Evolutionary conservation across 2,329 filamentous ascomycete genomes (phyloP).

Genomic region (Monilinia laxa): DNA sequence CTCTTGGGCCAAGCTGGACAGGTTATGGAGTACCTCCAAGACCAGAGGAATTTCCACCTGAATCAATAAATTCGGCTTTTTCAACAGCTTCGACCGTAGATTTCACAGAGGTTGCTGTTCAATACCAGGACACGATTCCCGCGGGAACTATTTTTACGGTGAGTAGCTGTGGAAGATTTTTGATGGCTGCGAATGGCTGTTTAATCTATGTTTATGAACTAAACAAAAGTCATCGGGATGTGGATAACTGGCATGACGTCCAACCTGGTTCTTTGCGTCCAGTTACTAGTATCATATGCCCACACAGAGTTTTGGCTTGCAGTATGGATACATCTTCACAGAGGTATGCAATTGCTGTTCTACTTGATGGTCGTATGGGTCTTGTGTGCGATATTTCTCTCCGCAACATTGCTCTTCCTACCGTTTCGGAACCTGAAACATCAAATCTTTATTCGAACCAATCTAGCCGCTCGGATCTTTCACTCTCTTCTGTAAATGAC

Average conservation of each 20-base stretch:
- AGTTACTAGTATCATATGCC: slow-evolving; percentile 56
- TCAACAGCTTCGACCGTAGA: slow-evolving; percentile 41
- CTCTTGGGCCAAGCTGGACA: slow-evolving; percentile 39
- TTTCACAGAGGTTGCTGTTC: slow-evolving; percentile 42
- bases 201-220: slow-evolving; percentile 56
- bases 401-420: slow-evolving; percentile 9
- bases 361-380: slow-evolving; percentile 60
- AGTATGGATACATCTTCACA: slow-evolving; percentile 62
- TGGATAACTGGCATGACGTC: slow-evolving; percentile 1
- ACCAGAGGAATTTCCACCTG: not conserved
- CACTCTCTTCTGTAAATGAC: not conserved
- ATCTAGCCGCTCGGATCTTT: not conserved
- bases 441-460: not conserved
- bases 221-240: slow-evolving; percentile 30
- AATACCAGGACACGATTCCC: slow-evolving; percentile 31
- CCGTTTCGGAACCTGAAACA: not conserved
- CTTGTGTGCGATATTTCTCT: slow-evolving; percentile 56
- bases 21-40: slow-evolving; percentile 34
- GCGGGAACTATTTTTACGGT: slow-evolving; percentile 41
- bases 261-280: slow-evolving; percentile 43
- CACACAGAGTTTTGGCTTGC: slow-evolving; percentile 55
- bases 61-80: slow-evolving; percentile 37
- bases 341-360: slow-evolving; percentile 55
- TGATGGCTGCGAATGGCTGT: slow-evolving; percentile 55
- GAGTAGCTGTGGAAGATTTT: slow-evolving; percentile 58